These are phyloP conservation scores for Cryphonectria nitschkei DNA, from an alignment of 2,329 filamentous ascomycete genomes.

Conservation along the genomic window DNA sequence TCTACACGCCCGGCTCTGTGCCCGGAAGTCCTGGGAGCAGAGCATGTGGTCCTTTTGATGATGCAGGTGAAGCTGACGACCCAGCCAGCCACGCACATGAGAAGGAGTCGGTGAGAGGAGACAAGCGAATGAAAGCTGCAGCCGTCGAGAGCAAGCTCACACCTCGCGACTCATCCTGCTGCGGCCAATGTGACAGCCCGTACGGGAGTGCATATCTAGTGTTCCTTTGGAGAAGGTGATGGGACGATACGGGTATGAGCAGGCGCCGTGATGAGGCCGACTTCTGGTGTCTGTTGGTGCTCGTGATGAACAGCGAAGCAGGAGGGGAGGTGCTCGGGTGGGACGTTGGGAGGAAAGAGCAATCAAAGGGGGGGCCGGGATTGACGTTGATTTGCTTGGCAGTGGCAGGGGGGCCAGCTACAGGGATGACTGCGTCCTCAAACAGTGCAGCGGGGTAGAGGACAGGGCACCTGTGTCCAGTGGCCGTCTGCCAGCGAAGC, in stretches of 20 bases:
- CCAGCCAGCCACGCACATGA: slow-evolving; percentile 1
- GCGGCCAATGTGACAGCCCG: slow-evolving; percentile 51
- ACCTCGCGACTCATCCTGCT: slow-evolving; percentile 36
- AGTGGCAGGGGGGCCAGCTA: neutral
- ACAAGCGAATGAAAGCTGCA: slow-evolving; percentile 46
- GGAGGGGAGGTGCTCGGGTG: neutral
- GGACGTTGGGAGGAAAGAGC: neutral
- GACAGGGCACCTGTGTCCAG: slow-evolving; percentile 19
- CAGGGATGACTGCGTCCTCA: slow-evolving; percentile 21
- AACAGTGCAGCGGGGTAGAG: slow-evolving; percentile 14
- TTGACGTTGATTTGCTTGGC: slow-evolving; percentile 14
- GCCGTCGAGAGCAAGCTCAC: slow-evolving; percentile 51
- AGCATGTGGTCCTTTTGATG: slow-evolving; percentile 14
- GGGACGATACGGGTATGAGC: slow-evolving; percentile 18
- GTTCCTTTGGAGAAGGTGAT: slow-evolving; percentile 22
- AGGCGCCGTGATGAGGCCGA: slow-evolving; percentile 26
- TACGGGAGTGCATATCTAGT: slow-evolving; percentile 17
- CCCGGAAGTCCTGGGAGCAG: slow-evolving; percentile 29
- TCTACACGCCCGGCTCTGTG: slow-evolving; percentile 42
- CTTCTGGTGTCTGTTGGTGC: slow-evolving; percentile 14
- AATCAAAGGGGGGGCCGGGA: neutral
- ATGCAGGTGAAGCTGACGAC: slow-evolving; percentile 7
- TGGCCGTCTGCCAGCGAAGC: slow-evolving; percentile 24
- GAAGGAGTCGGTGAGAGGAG: neutral
- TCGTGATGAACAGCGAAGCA: slow-evolving; percentile 17